Conservation (phyloP, 2,329 filamentous ascomycete genomes). For the Microcyclospora tardicrescens region DNA sequence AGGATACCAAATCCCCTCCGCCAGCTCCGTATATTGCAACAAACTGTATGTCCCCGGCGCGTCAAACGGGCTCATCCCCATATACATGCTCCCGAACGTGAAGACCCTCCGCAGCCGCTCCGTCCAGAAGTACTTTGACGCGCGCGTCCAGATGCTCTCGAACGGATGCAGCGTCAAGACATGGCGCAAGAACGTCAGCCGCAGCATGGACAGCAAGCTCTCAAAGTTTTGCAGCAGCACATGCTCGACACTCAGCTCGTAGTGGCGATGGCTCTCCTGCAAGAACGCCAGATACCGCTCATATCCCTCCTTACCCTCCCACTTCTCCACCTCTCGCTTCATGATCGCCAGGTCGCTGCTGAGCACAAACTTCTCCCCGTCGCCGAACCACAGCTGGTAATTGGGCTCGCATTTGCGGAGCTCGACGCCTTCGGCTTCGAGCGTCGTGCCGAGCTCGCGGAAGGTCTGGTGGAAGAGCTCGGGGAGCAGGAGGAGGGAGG, state of each 20-base stretch:
- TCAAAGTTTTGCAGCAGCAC: slow-evolving; percentile 57
- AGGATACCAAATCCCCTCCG: slow-evolving; percentile 66
- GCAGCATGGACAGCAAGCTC: slow-evolving; percentile 43
- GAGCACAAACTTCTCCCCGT: slow-evolving; percentile 50
- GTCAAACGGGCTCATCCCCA: slow-evolving; percentile 69
- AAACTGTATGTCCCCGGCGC: slow-evolving; percentile 62
- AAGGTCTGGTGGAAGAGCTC: slow-evolving; percentile 59
- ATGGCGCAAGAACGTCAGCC: slow-evolving; percentile 45
- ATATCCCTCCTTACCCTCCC: slow-evolving; percentile 59
- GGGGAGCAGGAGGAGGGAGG: slow-evolving; percentile 59
- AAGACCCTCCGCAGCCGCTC: slow-evolving; percentile 58
- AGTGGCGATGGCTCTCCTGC: slow-evolving; percentile 54
- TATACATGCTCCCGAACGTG: slow-evolving; percentile 71
- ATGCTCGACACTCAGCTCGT: slow-evolving; percentile 52
- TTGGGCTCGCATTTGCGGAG: slow-evolving; percentile 62
- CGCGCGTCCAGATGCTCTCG: slow-evolving; percentile 55
- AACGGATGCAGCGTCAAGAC: slow-evolving; percentile 54
- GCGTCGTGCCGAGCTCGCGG: slow-evolving; percentile 51
- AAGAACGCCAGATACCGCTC: slow-evolving; percentile 55
- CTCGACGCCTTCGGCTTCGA: slow-evolving; percentile 52
- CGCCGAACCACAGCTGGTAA: slow-evolving; percentile 61
- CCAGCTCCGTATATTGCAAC: slow-evolving; percentile 62
- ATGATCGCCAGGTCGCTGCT: slow-evolving; percentile 57
- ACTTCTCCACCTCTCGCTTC: slow-evolving; percentile 59
- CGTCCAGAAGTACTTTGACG: slow-evolving; percentile 54